A percentile compares a stretch with the other conserved stretches of the same genome.
Evolutionary conservation across 345 rosid genomes (phyloP).

Genomic region (Citrus sp.): DNA sequence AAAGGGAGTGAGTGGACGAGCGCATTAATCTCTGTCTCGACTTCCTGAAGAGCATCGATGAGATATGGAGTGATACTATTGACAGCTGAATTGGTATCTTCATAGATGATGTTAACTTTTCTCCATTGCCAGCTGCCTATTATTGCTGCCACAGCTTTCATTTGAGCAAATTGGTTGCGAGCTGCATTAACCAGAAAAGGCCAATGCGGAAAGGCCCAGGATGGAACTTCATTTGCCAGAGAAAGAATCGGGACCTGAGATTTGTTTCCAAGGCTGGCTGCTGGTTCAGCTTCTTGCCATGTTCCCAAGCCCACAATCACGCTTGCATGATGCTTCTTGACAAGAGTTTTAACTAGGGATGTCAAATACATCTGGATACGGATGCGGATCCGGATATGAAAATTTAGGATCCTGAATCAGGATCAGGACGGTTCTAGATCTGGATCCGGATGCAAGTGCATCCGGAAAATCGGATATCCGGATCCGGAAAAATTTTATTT

Average conservation of each 20-base stretch:
- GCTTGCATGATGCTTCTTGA: conserved; percentile 13
- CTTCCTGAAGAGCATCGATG: conserved; percentile 15
- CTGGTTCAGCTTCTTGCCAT: conserved; percentile 18
- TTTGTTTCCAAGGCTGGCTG: conserved; percentile 22
- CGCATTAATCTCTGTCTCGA: not conserved
- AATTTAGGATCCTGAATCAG: no score
- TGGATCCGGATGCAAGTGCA: no score
- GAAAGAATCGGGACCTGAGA: conserved; percentile 21
- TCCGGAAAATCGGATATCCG: no score
- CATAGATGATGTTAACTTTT: conserved; percentile 29
- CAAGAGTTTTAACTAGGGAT: not conserved
- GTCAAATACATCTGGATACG: no score
- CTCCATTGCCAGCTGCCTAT: conserved; percentile 26
- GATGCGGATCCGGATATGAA: no score
- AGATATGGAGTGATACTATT: conserved; percentile 7
- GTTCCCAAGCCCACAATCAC: conserved; percentile 22
- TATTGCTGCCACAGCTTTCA: conserved; percentile 24
- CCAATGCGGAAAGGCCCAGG: conserved; percentile 16
- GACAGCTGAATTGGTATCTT: conserved; percentile 17
- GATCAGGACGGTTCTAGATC: no score
- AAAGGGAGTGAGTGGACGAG: conserved; percentile 14
- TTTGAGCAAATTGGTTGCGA: conserved; percentile 16
- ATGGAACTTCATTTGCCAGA: conserved; percentile 20
- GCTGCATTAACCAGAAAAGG: conserved; percentile 27
- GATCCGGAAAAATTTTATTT: no score